Evolutionary conservation across 2,329 filamentous ascomycete species (phyloP), one percentile per base, ranked within the genome.

Genomic region (Gyromitra esculenta): DNA sequence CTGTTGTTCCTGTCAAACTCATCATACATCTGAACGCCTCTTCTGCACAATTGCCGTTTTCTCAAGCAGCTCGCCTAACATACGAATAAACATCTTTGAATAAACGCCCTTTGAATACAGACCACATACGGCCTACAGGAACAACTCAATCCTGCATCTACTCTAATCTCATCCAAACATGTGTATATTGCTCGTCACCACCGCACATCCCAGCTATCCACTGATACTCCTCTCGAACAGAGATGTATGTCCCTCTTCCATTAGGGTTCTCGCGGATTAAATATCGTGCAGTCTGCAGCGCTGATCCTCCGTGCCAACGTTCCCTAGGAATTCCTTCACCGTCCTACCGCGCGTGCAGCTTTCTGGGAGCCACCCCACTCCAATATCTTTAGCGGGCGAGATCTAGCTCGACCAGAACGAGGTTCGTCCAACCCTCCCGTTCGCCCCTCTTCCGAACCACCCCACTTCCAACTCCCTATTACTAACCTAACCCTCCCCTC

Each of bases 111-210:
- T 70, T 43, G 9, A 54, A 69, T 60, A 69, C 50, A 41, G 41
- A 37, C 68, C 39, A 69, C 48, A 75, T 31, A 31, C 25, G 25
- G 43, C 48, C 25, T 39, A 71, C 67, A 57, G 57, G 56, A 72
- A 76, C 73, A 73, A 54, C 62, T 62, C 67, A 76, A 72, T 48
- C 52, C 25, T 75, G 72, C 72, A 60, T 59, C 68, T 72, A 64
- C 67, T 62, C 56, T 72, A 64, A 73, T 62, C 56, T 60, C 48
- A 64, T 62, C 48, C 41, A 64, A 75, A 73, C 57, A 71, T 94
- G 92, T 94, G 92, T 82, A 94, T 94, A 84, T 90, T 89, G 63
- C 85, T 94, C 59, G 85, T 93, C 75, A 92, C 91, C 35, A 94
- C 91, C 18, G 87, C 90, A 59, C 92, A 94, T 82, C 92, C 92